Evolutionary conservation across 2,329 filamentous ascomycete genomes (phyloP).

Genomic region (Teratosphaeria viscida): DNA sequence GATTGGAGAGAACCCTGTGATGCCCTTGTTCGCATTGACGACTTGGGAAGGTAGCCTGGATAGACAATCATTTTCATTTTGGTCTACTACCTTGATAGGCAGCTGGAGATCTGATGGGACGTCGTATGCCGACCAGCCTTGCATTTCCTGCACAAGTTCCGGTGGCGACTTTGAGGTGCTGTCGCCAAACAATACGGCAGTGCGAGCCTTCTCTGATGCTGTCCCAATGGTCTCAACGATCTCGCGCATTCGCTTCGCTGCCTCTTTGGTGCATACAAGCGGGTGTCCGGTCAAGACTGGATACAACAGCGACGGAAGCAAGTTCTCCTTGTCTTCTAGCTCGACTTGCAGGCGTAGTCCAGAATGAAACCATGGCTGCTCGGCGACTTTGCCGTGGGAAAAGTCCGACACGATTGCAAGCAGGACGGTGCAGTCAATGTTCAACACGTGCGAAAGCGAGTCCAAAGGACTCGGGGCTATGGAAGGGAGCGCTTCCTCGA

Average conservation of each 20-base stretch:
- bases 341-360: conserved; percentile 56
- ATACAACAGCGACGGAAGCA: conserved; percentile 52
- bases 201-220: conserved; percentile 48
- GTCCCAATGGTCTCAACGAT: conserved; percentile 57
- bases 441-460: conserved; percentile 35
- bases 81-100: conserved; percentile 48
- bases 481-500: conserved; percentile 17
- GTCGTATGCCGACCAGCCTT: conserved; percentile 42
- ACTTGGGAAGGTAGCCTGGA: conserved; percentile 38
- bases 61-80: conserved; percentile 28
- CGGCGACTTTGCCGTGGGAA: conserved; percentile 44
- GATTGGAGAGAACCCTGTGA: conserved; percentile 41
- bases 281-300: conserved; percentile 46
- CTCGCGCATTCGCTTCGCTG: conserved; percentile 54
- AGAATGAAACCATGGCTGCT: conserved; percentile 45
- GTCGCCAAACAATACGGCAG: conserved; percentile 47
- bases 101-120: conserved; percentile 47
- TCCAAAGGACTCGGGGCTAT: conserved; percentile 31
- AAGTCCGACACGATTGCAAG: conserved; percentile 65
- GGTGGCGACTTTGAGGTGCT: conserved; percentile 23
- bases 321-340: conserved; percentile 50
- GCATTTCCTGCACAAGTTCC: conserved; percentile 22
- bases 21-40: conserved; percentile 33
- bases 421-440: conserved; percentile 60
- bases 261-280: conserved; percentile 57